A percentile compares a stretch with the other conserved stretches of the same genome.
Evolutionary conservation across 2,329 filamentous ascomycete genomes (phyloP).

Genomic region (Talaromyces verruculosus): DNA sequence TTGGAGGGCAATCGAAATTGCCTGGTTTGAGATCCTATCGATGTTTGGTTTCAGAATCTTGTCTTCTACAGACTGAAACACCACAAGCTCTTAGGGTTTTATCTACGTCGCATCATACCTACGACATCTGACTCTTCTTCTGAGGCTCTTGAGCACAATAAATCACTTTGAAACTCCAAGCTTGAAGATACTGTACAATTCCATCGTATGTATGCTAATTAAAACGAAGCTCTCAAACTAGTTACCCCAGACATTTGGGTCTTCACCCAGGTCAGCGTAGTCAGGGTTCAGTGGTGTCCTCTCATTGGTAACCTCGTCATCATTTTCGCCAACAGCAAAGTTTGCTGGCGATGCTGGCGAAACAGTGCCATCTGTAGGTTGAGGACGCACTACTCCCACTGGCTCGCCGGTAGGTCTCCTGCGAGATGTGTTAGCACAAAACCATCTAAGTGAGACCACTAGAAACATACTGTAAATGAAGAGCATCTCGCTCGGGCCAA

Average conservation of each 20-base stretch:
- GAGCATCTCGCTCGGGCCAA: constrained; percentile 53
- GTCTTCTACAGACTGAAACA: constrained; percentile 1
- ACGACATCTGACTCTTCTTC: not conserved
- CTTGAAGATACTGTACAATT: constrained; percentile 11
- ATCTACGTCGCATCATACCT: constrained; percentile 16
- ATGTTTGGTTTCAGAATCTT: constrained; percentile 10
- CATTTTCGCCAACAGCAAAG: constrained; percentile 18
- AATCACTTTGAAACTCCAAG: not conserved
- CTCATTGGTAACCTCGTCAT: constrained; percentile 26
- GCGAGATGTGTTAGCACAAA: constrained; percentile 25
- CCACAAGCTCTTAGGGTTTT: constrained; percentile 6
- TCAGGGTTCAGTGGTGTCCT: constrained; percentile 25
- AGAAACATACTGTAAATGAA: constrained; percentile 35
- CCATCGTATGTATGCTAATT: not conserved
- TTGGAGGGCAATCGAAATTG: not conserved
- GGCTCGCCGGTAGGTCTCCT: constrained; percentile 36
- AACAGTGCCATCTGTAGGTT: constrained; percentile 4
- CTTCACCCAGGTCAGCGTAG: constrained; percentile 39
- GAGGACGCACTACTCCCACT: constrained; percentile 28
- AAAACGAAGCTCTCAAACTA: constrained; percentile 14
- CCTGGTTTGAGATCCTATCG: constrained; percentile 1
- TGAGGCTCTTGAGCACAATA: not conserved
- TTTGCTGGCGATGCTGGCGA: constrained; percentile 12
- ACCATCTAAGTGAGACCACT: constrained; percentile 10
- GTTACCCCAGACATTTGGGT: constrained; percentile 29